Evolutionary conservation across 2,329 filamentous ascomycete genomes (phyloP), one percentile per base, ranked within the genome.

Genomic region (Verticillium zaregamsianum): DNA sequence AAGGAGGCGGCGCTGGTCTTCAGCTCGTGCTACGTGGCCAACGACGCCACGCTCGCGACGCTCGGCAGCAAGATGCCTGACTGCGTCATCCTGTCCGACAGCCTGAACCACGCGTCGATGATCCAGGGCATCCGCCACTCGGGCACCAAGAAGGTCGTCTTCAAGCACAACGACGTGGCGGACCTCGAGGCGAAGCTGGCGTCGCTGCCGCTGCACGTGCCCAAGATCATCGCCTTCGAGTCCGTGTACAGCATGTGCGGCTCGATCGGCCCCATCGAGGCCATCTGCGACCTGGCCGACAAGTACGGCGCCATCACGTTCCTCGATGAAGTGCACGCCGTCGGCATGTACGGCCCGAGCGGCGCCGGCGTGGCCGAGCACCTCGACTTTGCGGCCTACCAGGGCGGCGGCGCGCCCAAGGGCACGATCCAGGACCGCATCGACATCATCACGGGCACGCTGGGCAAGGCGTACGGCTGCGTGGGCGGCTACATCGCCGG

Each of bases 211-310:
- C 79, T 90, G 1, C 85, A 95, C 64, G 86, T 91, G 39, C 95
- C 95, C 62, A 99, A 99, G 82, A 97, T 99, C 67, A 99, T 99
- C 67, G 95, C 95, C 2, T 99, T 98, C 67, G 95, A 99, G 79
- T 97, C 93, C 33, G 95, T 99, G 3, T 99, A 99, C 80, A 97
- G 93, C 81, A 99, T 99, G 95, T 99, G 95, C 73, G 95, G 95
- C 65, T 97, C 93, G 17, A 92, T 99, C 73, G 95, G 93, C 0
- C 95, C 95, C 0, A 99, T 99, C 68, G 92, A 93, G 78, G 90
- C 90, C 72, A 98, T 99, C 65, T 98, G 94, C 75, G 93, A 99
- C 73, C 81, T 99, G 60, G 94, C 95, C 11, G 93, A 98, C 66
- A 97, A 97, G 81, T 99, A 99, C 74, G 95, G 95, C 63, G 95